These are phyloP conservation scores for Naganishia randhawae DNA, from an alignment of 768 basidiomycete species.

Conservation along the genomic window DNA sequence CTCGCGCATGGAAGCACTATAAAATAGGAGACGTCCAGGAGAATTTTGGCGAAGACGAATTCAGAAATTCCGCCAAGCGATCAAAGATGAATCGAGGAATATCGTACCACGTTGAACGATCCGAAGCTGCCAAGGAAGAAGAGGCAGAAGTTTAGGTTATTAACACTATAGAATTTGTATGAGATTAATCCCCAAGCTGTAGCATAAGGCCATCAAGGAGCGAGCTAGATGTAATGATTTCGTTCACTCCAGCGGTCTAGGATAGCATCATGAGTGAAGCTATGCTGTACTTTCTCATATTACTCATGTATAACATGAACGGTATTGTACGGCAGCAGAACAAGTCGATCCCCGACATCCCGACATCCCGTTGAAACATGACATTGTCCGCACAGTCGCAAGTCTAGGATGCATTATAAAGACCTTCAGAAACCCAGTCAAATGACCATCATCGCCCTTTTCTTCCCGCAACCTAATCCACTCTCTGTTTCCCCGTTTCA, in stretches of 20 bases:
- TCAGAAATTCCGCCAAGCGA: constrained; percentile 18
- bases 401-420: neutral
- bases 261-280: too few relatives aligned
- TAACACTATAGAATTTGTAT: neutral
- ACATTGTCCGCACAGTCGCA: neutral
- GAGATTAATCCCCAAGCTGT: neutral
- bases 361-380: too few relatives aligned
- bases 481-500: neutral
- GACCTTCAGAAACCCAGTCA: neutral
- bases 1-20: constrained; percentile 41
- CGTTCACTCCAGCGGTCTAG: too few relatives aligned
- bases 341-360: too few relatives aligned
- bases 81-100: constrained; percentile 25
- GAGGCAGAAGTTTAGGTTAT: neutral
- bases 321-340: too few relatives aligned
- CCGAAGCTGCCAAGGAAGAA: neutral
- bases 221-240: too few relatives aligned
- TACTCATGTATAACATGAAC: too few relatives aligned
- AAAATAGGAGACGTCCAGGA: constrained; percentile 30
- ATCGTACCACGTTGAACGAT: constrained; percentile 22
- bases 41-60: constrained; percentile 24
- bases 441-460: neutral
- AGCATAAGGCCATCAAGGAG: neutral
- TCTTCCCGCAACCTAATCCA: neutral
- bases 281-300: too few relatives aligned